Evolutionary conservation across 805 yeast species (phyloP).

Genomic region (Yamadazyma sp.): DNA sequence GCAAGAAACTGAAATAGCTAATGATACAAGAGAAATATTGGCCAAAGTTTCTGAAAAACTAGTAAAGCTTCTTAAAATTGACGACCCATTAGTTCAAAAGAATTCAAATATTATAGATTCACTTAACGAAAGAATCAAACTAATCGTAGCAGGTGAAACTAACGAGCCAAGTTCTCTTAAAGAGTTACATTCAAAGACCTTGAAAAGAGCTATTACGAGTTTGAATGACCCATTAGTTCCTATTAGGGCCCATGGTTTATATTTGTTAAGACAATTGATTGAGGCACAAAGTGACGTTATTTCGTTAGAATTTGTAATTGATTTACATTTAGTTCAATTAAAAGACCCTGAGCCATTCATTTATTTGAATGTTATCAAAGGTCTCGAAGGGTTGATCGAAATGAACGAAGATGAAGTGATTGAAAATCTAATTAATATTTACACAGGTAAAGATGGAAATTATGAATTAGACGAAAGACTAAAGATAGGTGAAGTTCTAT

Average conservation of each 20-base stretch:
- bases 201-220: slow-evolving; percentile 61
- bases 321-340: slow-evolving; percentile 61
- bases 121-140: slow-evolving; percentile 26
- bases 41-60: slow-evolving; percentile 24
- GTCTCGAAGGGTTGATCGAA: slow-evolving; percentile 60
- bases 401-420: slow-evolving; percentile 36
- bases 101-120: slow-evolving; percentile 20
- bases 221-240: slow-evolving; percentile 80
- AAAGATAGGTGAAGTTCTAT: slow-evolving; percentile 77
- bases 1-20: slow-evolving; percentile 20
- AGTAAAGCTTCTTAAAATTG: slow-evolving; percentile 15
- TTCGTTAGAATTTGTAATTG: slow-evolving; percentile 50
- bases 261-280: slow-evolving; percentile 55
- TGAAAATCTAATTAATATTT: slow-evolving; percentile 36
- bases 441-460: slow-evolving; percentile 21
- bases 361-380: slow-evolving; percentile 80
- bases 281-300: slow-evolving; percentile 50
- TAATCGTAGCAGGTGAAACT: slow-evolving; percentile 24
- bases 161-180: slow-evolving; percentile 16
- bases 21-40: slow-evolving; percentile 21
- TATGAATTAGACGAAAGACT: slow-evolving; percentile 62
- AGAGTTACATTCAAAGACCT: slow-evolving; percentile 35
- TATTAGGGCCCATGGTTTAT: slow-evolving; percentile 81
- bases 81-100: slow-evolving; percentile 6
- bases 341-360: slow-evolving; percentile 83